phyloP scores from a whole-genome alignment of 495 filamentous ascomycete species.

The Penicillium simplicissimum region DNA sequence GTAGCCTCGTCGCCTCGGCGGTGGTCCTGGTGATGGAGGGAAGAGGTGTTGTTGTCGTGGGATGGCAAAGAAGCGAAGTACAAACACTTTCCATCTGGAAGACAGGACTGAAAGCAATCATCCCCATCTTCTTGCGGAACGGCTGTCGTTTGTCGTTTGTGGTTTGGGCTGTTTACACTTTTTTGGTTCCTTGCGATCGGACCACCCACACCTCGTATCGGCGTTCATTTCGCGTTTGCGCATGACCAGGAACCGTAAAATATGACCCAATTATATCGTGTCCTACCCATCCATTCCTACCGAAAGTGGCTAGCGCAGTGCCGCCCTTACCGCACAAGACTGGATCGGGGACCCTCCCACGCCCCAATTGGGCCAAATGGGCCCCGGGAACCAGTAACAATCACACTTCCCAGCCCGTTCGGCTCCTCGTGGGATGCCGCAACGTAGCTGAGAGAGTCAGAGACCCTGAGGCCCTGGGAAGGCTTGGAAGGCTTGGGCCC shows the following conservation, averaged over 20 bases:
- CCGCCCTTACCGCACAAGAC: constrained; percentile 6
- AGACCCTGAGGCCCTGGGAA: not conserved
- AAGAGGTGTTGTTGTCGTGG: not conserved
- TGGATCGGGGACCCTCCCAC: constrained; percentile 14
- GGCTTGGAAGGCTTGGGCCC: not conserved
- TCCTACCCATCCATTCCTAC: not conserved
- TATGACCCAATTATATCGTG: constrained; percentile 5
- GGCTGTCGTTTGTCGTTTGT: too few species aligned
- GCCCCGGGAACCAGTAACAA: not conserved
- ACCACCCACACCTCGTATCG: constrained; percentile 12
- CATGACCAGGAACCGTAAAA: constrained; percentile 22
- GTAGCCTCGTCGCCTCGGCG: not conserved
- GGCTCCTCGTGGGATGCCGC: not conserved
- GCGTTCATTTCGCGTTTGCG: constrained; percentile 10
- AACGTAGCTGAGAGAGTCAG: not conserved
- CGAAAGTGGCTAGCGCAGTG: constrained; percentile 3
- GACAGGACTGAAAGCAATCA: not conserved
- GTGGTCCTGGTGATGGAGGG: not conserved
- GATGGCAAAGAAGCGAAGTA: not conserved
- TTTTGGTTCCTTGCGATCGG: not conserved
- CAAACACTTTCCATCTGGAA: not conserved
- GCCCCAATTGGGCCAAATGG: too few species aligned
- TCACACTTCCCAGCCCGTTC: constrained; percentile 4
- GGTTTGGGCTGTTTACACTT: not conserved
- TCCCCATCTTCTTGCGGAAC: too few species aligned